Evolutionary conservation across 1,284 basidiomycete genomes (phyloP), one percentile per base, ranked within the genome.

Genomic region (Stygiomarasmius scandens): DNA sequence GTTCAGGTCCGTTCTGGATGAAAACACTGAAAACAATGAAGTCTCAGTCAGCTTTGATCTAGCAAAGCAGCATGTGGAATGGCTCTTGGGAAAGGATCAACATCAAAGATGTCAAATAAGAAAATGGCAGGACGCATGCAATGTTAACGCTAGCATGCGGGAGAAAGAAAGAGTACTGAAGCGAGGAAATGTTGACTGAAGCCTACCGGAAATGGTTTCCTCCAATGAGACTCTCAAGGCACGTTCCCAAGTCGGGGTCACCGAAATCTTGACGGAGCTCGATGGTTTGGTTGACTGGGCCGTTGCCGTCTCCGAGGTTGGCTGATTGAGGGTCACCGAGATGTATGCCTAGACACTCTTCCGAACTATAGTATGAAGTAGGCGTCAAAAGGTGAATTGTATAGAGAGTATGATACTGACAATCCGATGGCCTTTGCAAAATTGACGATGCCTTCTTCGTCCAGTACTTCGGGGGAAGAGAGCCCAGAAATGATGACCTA

Each of bases 141-240:
- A 14, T 34, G 32, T 34, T 14, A 34, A 14, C 32, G 32, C 8
- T 34, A 34, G 32, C n/a, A n/a, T n/a, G n/a, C n/a, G 29, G 29
- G 6, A 32, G 29, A 32, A 32, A 48, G 54, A 23, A 22, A 16
- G 47, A 29, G 29, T 6, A 32, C 6, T 6, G 12, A 12, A 20
- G 32, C 3, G 50, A n/a, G 10, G 20, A 29, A 49, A 29, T 16
- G 11, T 6, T 16, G 19, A 3, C n/a, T n/a, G 22, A 23, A 51
- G 10, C 59, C 23, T 50, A 77, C 77, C 81, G 69, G 64, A 83
- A 77, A 67, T 82, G 81, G 61, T 83, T 79, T 0, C 82, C 83
- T 1, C 83, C 82, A 19, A 78, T 67, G 53, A 81, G 65, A 51
- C 67, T 76, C 67, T 82, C 82, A 16, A 77, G 58, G 59, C 83